Percentiles rank a stretch among this genome's conserved stretches.
phyloP scores from a whole-genome alignment of 352 stramenopile genomes.

The Globisporangium lucens region DNA sequence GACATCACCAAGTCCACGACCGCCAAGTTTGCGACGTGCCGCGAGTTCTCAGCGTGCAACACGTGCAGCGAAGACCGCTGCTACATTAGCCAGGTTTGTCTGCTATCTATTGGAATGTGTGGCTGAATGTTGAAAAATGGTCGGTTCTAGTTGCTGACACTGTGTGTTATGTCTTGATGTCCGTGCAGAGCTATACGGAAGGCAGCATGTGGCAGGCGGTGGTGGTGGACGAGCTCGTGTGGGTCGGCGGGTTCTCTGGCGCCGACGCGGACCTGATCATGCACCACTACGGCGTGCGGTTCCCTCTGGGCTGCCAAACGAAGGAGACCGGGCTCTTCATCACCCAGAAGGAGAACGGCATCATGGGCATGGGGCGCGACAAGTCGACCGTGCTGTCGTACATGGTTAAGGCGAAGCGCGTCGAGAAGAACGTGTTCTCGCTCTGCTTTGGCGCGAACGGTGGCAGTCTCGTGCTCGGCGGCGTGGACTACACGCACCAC shows the following conservation, averaged over 20 bases:
- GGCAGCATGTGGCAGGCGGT: conserved; percentile 85
- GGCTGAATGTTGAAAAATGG: neutral
- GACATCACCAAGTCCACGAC: conserved; percentile 77
- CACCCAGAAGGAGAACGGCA: conserved; percentile 86
- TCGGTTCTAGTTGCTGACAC: neutral
- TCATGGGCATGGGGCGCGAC: conserved; percentile 84
- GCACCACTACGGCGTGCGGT: conserved; percentile 65
- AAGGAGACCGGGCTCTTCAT: conserved; percentile 84
- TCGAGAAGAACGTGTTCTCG: conserved; percentile 72
- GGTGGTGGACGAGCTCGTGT: conserved; percentile 77
- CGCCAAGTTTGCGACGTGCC: conserved; percentile 60
- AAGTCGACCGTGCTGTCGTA: conserved; percentile 64
- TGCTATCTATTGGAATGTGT: neutral
- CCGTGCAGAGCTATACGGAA: conserved; percentile 74
- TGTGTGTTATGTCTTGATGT: neutral
- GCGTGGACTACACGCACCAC: conserved; percentile 75
- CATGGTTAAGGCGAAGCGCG: conserved; percentile 50
- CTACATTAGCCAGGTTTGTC: conserved; percentile 64
- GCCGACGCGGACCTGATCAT: conserved; percentile 45
- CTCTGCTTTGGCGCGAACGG: conserved; percentile 74
- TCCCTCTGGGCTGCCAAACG: conserved; percentile 77
- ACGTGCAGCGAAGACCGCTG: conserved; percentile 63
- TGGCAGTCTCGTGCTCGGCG: conserved; percentile 76
- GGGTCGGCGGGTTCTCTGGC: conserved; percentile 63
- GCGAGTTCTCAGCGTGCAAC: conserved; percentile 46